Evolutionary conservation across 2,329 filamentous ascomycete genomes (phyloP), one percentile per base, ranked within the genome.

Genomic region (Penicillium polonicum): DNA sequence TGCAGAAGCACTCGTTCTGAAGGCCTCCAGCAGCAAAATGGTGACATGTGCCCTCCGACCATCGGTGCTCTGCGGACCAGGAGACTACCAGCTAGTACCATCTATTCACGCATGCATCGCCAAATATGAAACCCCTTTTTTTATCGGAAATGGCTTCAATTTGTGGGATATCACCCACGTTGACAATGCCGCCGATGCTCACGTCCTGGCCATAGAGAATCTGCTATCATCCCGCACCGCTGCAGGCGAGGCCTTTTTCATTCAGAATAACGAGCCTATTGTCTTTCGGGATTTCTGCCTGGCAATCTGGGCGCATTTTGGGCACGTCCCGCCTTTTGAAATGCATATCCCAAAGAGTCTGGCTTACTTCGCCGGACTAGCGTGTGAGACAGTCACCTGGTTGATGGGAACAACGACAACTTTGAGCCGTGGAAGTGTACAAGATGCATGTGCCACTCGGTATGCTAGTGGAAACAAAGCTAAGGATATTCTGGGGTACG

Each of bases 381-480:
- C 77, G 10, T 75, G 77, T 42, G 83, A 85, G 66, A 73, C 70
- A 52, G 68, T 75, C 54, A 79, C 76, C 35, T 83, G 81, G 76
- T 54, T 79, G 6, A 77, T 73, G 8, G 79, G 82, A 0, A 69
- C 65, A 4, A 70, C 78, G 29, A 73, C 75, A 5, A 80, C 77
- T 15, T 68, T 86, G 50, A 80, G 80, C 68, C 73, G 80, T 38
- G 84, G 83, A 2, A 80, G 80, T 61, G 80, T 86, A 4, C 76
- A 75, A 62, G 84, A 86, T 72, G 83, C 79, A 36, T 79, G 80
- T 57, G 75, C 79, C 39, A 74, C 78, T 48, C 73, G 82, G 52
- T 86, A 85, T 74, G 79, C 80, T 21, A 80, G 76, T 64, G 80
- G 82, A 31, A 69, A 73, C 13, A 84, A 83, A 65, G 83, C 83